Evolutionary conservation across 805 yeast genomes (phyloP).

Genomic region (Yarrowia hollandica): DNA sequence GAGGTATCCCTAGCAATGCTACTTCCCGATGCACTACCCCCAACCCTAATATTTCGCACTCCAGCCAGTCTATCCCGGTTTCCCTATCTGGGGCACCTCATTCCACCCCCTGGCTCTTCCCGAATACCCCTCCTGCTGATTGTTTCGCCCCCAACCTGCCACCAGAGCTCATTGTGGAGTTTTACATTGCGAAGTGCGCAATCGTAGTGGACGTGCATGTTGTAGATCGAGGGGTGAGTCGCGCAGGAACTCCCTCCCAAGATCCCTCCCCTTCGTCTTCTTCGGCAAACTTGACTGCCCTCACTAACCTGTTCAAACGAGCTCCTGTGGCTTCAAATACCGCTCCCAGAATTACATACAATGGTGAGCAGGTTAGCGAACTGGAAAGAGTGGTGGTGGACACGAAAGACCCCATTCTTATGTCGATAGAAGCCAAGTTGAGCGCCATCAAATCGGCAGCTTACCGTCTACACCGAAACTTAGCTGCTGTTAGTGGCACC

Average conservation of each 20-base stretch:
- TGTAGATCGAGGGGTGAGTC: not conserved
- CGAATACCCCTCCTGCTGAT: slow-evolving; percentile 11
- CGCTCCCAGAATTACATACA: not conserved
- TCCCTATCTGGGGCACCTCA: not conserved
- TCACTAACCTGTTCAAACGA: slow-evolving; percentile 14
- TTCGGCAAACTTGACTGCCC: slow-evolving; percentile 3
- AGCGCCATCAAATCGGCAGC: slow-evolving; percentile 18
- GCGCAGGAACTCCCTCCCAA: slow-evolving; percentile 14
- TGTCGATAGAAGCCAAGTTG: slow-evolving; percentile 23
- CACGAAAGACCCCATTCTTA: slow-evolving; percentile 22
- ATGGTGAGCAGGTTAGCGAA: slow-evolving; percentile 12
- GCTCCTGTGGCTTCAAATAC: not conserved
- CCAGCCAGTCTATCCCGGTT: slow-evolving; percentile 14
- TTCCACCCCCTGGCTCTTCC: slow-evolving; percentile 13
- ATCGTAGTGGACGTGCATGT: slow-evolving; percentile 21
- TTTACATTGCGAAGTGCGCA: slow-evolving; percentile 27
- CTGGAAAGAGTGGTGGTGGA: slow-evolving; percentile 26
- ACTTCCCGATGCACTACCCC: slow-evolving; percentile 1
- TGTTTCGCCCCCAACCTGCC: slow-evolving; percentile 20
- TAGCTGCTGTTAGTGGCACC: not conserved
- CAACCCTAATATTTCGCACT: slow-evolving; percentile 15
- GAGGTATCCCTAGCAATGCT: not conserved
- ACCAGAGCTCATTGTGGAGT: slow-evolving; percentile 23
- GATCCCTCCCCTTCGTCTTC: slow-evolving; percentile 1
- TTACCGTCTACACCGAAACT: slow-evolving; percentile 5